These are phyloP conservation scores for Colletotrichum lupini DNA, from an alignment of 2,329 filamentous ascomycete genomes.

Conservation along the genomic window DNA sequence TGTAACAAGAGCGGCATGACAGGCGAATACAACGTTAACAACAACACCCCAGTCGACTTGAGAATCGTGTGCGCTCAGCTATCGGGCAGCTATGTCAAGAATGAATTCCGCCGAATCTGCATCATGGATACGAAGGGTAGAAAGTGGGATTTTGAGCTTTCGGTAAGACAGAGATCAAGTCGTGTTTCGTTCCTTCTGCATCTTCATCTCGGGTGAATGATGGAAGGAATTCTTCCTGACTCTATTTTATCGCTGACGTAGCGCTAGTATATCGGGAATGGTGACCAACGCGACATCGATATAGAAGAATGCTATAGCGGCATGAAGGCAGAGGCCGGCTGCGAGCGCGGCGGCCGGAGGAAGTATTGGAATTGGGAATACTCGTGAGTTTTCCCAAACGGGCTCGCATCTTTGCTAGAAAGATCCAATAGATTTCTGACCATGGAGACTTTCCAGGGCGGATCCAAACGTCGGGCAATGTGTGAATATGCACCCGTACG, in stretches of 20 bases:
- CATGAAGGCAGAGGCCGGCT: neutral
- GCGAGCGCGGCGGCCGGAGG: neutral
- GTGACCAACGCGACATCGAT: neutral
- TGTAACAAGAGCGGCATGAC: neutral
- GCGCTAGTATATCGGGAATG: neutral
- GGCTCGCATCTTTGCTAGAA: neutral
- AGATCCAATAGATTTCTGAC: neutral
- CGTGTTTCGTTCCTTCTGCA: neutral
- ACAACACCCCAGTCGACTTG: neutral
- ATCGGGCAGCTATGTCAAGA: neutral
- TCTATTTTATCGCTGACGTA: neutral
- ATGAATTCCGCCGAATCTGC: neutral
- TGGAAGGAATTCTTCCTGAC: neutral
- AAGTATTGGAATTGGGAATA: neutral
- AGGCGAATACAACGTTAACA: neutral
- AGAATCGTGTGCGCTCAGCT: neutral
- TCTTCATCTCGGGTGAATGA: neutral
- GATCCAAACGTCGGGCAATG: neutral
- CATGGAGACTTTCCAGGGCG: neutral
- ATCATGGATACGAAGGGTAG: neutral
- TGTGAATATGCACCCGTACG: neutral
- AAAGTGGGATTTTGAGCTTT: neutral
- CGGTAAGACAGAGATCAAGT: neutral
- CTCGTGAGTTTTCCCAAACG: neutral
- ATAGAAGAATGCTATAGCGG: neutral